Conservation (phyloP, 208 protist genomes). For the Trypanosoma boissoni region DNA sequence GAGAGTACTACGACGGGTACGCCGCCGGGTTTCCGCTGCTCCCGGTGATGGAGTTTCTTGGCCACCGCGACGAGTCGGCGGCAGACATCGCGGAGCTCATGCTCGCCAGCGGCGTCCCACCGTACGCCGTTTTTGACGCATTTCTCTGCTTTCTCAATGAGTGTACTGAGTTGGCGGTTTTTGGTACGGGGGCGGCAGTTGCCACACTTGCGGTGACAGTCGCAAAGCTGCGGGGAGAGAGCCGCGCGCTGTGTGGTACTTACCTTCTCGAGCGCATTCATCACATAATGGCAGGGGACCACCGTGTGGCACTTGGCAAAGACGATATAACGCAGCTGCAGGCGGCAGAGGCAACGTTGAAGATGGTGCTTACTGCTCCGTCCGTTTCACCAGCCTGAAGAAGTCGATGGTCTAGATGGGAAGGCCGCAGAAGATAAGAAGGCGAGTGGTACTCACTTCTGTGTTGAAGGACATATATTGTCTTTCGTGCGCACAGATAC, state of each 20-base stretch:
- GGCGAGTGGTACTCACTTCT: too few species aligned
- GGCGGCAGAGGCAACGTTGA: constrained; percentile 29
- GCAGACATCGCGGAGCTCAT: constrained; percentile 33
- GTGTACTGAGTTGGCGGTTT: constrained; percentile 24
- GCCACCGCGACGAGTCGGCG: constrained; percentile 32
- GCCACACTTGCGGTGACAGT: constrained; percentile 37
- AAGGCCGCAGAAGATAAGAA: too few species aligned
- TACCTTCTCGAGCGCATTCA: constrained; percentile 72
- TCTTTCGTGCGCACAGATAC: too few species aligned
- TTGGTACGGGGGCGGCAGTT: constrained; percentile 36
- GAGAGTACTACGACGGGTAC: constrained; percentile 64
- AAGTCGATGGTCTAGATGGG: not conserved
- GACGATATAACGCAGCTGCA: constrained; percentile 37
- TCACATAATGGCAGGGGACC: constrained; percentile 43
- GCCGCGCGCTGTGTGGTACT: constrained; percentile 41
- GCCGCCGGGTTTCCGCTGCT: constrained; percentile 56
- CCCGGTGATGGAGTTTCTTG: constrained; percentile 67
- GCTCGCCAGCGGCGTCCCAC: constrained; percentile 38
- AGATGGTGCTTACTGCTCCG: constrained; percentile 14
- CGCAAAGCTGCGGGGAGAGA: constrained; percentile 26
- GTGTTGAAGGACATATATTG: too few species aligned
- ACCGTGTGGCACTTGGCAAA: constrained; percentile 28
- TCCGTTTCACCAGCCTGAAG: constrained; percentile 2
- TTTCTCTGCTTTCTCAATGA: constrained; percentile 51
- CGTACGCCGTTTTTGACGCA: constrained; percentile 43